Evolutionary conservation across 768 basidiomycete genomes (phyloP), one percentile per base, ranked within the genome.

Genomic region (Phylloporus sp.): DNA sequence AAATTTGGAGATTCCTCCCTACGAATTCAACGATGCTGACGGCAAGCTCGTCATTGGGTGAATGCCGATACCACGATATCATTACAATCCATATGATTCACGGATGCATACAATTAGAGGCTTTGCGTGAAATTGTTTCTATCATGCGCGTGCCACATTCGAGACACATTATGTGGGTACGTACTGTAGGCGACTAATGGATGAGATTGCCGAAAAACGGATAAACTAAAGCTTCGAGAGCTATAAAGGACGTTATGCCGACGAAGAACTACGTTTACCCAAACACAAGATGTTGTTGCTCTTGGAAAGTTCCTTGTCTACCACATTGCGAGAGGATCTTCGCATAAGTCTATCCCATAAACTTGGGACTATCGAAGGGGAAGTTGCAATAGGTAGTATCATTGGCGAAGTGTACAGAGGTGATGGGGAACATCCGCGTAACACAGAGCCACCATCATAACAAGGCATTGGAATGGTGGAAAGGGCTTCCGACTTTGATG

Each of bases 1-100:
- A 58, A 99, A 99, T 73, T 79, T 98, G 53, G 95, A 98, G 69
- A 78, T 99, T 48, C 94, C 94, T 50, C 76, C 76, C 44, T 84
- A 96, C 66, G 83, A 86, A 56, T 84, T 96, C 78, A 86, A 82
- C 60, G 92, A 94, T 27, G 86, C 71, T 35, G 90, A 93, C 51
- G 81, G 78, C 60, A 95, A 95, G 71, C 71, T 96, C 52, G 61
- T 91, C 64, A 79, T 96, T 64, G 93, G 93, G 75, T 96, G 76
- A 48, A 48, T 9, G 28, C 28, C 17, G 14, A 36, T 21, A 21
- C 39, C 18, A 35, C 18, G 34, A 38, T 54, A 52, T 42, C 39
- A 42, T 38, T 55, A 52, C 51, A 49, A 38, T 36, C 15, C 42
- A 21, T 55, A 64, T 59, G 50, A 50, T 56, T 41, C 53, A 37